A percentile compares a stretch with the other conserved stretches of the same genome.
phyloP scores from a whole-genome alignment of 352 stramenopile genomes.

The Phytopythium helicoides region DNA sequence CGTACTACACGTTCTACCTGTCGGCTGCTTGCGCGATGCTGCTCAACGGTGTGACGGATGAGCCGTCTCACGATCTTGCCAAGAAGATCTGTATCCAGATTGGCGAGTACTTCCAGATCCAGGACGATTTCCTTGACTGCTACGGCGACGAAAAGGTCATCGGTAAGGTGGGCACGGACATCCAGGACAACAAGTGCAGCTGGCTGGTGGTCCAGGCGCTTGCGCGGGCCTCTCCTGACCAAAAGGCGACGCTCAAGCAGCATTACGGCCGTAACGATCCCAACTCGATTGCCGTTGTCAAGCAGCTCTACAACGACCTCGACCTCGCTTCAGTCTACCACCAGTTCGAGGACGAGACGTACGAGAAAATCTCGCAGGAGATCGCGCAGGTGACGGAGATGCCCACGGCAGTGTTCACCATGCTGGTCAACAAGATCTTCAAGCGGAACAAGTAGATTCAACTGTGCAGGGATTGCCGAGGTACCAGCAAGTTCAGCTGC shows the following conservation, averaged over 20 bases:
- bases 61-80: slow-evolving; percentile 75
- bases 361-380: slow-evolving; percentile 73
- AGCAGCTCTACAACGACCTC: slow-evolving; percentile 93
- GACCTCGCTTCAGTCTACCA: slow-evolving; percentile 88
- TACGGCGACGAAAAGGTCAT: slow-evolving; percentile 94
- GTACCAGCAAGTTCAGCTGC: background rate
- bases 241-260: slow-evolving; percentile 86
- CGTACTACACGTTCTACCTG: slow-evolving; percentile 99
- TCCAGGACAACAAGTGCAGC: slow-evolving; percentile 99
- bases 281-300: slow-evolving; percentile 86
- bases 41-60: slow-evolving; percentile 78
- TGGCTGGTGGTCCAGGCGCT: slow-evolving; percentile 98
- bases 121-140: slow-evolving; percentile 99
- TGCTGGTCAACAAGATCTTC: slow-evolving; percentile 96
- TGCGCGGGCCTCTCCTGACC: slow-evolving; percentile 53
- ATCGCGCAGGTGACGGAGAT: slow-evolving; percentile 85
- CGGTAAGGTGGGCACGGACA: slow-evolving; percentile 97
- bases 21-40: slow-evolving; percentile 92
- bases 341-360: slow-evolving; percentile 93
- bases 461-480: background rate
- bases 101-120: slow-evolving; percentile 99
- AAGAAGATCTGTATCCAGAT: slow-evolving; percentile 96
- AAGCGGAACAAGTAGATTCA: slow-evolving; percentile 92
- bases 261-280: slow-evolving; percentile 91
- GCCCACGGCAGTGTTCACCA: slow-evolving; percentile 91